These are phyloP conservation scores for Xylariaceae sp. DNA, from an alignment of 2,329 filamentous ascomycete species.

Conservation along the genomic window DNA sequence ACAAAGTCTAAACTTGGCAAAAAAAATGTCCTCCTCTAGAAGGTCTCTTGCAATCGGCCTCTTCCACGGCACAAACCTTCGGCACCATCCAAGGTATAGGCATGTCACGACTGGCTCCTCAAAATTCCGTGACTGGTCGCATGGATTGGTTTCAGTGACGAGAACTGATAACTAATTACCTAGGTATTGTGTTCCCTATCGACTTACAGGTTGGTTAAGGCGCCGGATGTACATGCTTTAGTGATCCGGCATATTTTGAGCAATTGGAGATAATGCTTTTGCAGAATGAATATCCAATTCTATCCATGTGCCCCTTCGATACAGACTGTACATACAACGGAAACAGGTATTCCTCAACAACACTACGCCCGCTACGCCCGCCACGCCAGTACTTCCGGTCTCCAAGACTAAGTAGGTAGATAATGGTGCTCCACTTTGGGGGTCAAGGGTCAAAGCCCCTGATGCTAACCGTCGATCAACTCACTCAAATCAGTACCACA, in stretches of 20 bases:
- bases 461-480: constrained; percentile 7
- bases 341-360: constrained; percentile 1
- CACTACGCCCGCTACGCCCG: constrained; percentile 3
- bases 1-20: too few relatives aligned
- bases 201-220: not conserved
- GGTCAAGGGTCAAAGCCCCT: not conserved
- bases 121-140: not conserved
- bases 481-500: not conserved
- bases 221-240: not conserved
- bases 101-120: too few relatives aligned
- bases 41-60: too few relatives aligned
- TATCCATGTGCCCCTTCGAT: not conserved
- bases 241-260: too few relatives aligned
- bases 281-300: not conserved
- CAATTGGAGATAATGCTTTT: not conserved
- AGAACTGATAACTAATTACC: not conserved
- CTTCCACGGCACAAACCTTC: too few relatives aligned
- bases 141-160: not conserved
- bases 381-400: constrained; percentile 2
- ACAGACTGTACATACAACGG: not conserved
- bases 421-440: not conserved
- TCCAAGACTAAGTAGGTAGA: not conserved
- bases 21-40: too few relatives aligned
- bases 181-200: not conserved
- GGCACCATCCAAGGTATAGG: too few relatives aligned